Evolutionary conservation across 129 eudicot genomes (phyloP).

Genomic region (Saussurea involucrata): DNA sequence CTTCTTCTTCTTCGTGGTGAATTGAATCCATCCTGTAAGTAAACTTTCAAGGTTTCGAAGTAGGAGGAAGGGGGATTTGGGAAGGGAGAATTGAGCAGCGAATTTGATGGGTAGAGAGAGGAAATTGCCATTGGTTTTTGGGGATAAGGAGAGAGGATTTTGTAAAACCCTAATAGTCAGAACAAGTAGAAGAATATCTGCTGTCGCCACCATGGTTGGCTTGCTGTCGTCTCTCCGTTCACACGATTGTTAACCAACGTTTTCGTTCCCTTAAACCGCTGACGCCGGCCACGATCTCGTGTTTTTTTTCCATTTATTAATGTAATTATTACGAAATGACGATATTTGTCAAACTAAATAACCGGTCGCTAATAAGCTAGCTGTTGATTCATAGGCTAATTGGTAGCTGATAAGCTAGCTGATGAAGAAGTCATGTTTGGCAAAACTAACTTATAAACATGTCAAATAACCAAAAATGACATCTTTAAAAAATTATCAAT

Average conservation of each 20-base stretch:
- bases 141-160: constrained; percentile 18
- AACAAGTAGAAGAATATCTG: constrained; percentile 10
- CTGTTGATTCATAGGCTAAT: no score
- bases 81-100: constrained; percentile 18
- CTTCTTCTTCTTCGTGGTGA: constrained; percentile 6
- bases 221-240: constrained; percentile 26
- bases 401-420: no score
- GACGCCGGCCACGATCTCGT: not conserved
- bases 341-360: no score
- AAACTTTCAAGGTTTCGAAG: not conserved
- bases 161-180: constrained; percentile 51
- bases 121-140: constrained; percentile 35
- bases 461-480: no score
- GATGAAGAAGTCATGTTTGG: no score
- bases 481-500: no score
- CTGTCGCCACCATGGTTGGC: constrained; percentile 12
- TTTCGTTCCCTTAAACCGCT: constrained; percentile 20
- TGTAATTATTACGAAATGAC: no score
- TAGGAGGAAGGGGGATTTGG: constrained; percentile 9
- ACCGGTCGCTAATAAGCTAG: no score
- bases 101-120: constrained; percentile 28
- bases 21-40: not conserved
- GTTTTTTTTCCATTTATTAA: not conserved
- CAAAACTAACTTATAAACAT: no score
- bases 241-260: constrained; percentile 12